Percentiles rank a stretch among this genome's conserved stretches.
Conservation (phyloP, 768 basidiomycete genomes). For the Lactarius hatsudake region DNA sequence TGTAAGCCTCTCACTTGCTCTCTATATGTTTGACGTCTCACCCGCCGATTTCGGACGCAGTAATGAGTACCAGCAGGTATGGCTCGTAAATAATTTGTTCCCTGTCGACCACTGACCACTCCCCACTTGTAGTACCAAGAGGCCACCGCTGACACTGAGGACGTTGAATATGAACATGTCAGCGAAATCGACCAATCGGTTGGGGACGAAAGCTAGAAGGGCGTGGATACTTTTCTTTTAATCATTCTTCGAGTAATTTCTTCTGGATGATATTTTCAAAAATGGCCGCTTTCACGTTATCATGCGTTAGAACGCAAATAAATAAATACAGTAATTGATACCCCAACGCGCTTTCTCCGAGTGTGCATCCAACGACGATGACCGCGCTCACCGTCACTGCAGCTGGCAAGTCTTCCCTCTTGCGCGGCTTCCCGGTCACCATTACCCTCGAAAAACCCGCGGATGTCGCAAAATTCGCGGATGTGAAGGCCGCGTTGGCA, state of each 20-base stretch:
- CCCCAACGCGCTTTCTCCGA: neutral
- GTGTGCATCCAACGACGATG: constrained; percentile 32
- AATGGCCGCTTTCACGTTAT: neutral
- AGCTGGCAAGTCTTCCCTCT: constrained; percentile 44
- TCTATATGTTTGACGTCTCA: constrained; percentile 18
- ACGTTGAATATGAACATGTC: constrained; percentile 17
- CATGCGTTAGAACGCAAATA: neutral
- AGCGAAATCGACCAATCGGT: constrained; percentile 15
- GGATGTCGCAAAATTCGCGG: constrained; percentile 55
- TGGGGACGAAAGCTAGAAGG: neutral
- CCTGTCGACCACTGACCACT: neutral
- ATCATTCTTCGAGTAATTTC: neutral
- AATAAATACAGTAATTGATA: constrained; percentile 13
- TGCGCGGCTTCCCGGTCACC: constrained; percentile 50
- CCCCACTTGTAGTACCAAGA: constrained; percentile 25
- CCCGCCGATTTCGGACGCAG: constrained; percentile 37
- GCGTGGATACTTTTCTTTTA: neutral
- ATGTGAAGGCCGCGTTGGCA: constrained; percentile 67
- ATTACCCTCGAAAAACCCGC: constrained; percentile 48
- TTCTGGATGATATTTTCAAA: neutral
- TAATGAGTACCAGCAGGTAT: constrained; percentile 86
- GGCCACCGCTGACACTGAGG: constrained; percentile 25
- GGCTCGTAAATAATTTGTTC: constrained; percentile 5
- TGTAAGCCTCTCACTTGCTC: constrained; percentile 48
- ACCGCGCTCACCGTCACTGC: constrained; percentile 54